Evolutionary conservation across 192 early-diverging fungal genomes (phyloP), one percentile per base, ranked within the genome.

Genomic region (Dissophora globulifera): DNA sequence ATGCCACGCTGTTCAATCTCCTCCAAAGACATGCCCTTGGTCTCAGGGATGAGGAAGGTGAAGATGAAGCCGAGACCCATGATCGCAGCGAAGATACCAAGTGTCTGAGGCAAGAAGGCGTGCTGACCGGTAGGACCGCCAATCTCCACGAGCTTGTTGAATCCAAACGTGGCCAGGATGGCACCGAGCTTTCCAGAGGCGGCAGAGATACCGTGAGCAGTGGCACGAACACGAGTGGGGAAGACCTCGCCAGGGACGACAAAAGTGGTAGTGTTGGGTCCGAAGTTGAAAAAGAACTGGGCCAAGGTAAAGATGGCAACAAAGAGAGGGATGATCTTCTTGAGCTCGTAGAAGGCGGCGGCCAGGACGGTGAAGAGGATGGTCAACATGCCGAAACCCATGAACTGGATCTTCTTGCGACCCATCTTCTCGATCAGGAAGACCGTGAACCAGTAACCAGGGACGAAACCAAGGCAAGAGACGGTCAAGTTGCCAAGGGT

Each of bases 381-480:
- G 29, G 92, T 90, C 48, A 92, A 79, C 56, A 75, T 58, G 49
- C 33, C 83, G 78, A 97, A 99, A 58, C 97, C 97, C 76, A 92
- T 83, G 65, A 94, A 89, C 82, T 98, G 96, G 67, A 99, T 99
- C n/a, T 75, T 79, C 75, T 94, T 96, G 70, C 97, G 93, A 63
- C 97, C 97, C 31, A 93, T 66, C 58, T 79, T 80, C 58, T 99
- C 97, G 35, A 99, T 92, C 20, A 90, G 81, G 58, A 92, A 92
- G 63, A 99, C 95, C 4, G 93, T 83, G 76, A 99, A 84, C 93
- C 93, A 96, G 90, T 98, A 99, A 43, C 97, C 97, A 32, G 97
- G 97, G 9, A 99, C 86, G 29, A 89, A 89, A 45, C 93, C 93
- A 17, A 93, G 82, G 16, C 93, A 58, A 43, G 93, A 92, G 78